Evolutionary conservation across 2,329 filamentous ascomycete genomes (phyloP).

Genomic region (Geosmithia morbida): DNA sequence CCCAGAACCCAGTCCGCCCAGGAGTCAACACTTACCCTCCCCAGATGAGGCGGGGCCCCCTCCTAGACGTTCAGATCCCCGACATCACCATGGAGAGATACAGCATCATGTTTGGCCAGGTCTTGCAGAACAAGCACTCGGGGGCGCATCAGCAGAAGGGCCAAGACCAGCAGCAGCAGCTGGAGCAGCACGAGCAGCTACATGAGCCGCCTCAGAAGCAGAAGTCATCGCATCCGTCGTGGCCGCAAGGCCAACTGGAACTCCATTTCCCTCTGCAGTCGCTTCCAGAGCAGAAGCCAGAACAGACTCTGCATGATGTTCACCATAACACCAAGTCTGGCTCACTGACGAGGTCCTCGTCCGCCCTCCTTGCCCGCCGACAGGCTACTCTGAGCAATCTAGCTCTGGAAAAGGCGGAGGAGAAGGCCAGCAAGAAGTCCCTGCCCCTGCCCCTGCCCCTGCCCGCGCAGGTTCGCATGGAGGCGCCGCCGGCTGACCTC

Average conservation of each 20-base stretch:
- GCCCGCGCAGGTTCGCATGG: neutral
- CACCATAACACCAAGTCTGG: neutral
- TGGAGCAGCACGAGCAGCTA: slow-evolving; percentile 9
- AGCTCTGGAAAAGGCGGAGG: neutral
- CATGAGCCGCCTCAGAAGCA: neutral
- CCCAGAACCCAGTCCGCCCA: neutral
- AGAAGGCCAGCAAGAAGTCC: slow-evolving; percentile 20
- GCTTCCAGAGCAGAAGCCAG: neutral
- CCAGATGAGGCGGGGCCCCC: slow-evolving; percentile 4
- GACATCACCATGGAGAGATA: slow-evolving; percentile 73
- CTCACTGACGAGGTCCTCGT: slow-evolving; percentile 6
- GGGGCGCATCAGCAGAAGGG: neutral
- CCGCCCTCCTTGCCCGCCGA: slow-evolving; percentile 35
- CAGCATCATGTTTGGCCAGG: slow-evolving; percentile 78
- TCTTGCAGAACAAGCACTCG: slow-evolving; percentile 38
- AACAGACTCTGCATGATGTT: neutral
- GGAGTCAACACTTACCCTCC: neutral
- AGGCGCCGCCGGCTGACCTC: slow-evolving; percentile 9
- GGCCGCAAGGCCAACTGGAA: neutral
- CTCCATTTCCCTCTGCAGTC: neutral
- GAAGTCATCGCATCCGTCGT: neutral
- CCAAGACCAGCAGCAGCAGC: neutral
- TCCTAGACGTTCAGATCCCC: slow-evolving; percentile 70
- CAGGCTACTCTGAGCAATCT: slow-evolving; percentile 46
- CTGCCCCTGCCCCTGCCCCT: too few species aligned